Percentiles rank a stretch among this genome's conserved stretches.
Conservation (phyloP, 495 filamentous ascomycete genomes). For the Penicillium tannophilum region DNA sequence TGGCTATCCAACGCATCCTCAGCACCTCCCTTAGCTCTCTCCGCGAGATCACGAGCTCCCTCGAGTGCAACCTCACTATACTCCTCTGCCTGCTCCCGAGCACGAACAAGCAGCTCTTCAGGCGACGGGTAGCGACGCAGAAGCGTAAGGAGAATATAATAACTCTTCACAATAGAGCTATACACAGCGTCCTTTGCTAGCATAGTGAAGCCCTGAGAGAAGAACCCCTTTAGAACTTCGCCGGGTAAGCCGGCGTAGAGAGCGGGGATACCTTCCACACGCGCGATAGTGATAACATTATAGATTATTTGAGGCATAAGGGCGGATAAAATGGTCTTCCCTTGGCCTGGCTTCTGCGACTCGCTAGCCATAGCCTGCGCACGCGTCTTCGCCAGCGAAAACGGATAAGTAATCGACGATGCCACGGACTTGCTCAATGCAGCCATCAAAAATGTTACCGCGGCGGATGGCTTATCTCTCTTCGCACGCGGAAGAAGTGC, state of each 20-base stretch:
- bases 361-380: constrained; percentile 56
- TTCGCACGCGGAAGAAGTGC: constrained; percentile 51
- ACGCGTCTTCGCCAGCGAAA: constrained; percentile 79
- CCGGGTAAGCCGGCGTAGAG: constrained; percentile 78
- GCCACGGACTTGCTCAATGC: constrained; percentile 81
- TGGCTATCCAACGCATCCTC: constrained; percentile 31
- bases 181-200: constrained; percentile 83
- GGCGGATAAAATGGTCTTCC: constrained; percentile 10
- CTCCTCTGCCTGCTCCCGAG: constrained; percentile 47
- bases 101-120: constrained; percentile 44
- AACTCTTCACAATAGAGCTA: constrained; percentile 67
- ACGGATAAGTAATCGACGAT: constrained; percentile 80
- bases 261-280: constrained; percentile 64
- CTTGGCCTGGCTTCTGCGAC: neutral
- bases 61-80: constrained; percentile 47
- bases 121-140: constrained; percentile 46
- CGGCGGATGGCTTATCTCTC: constrained; percentile 55
- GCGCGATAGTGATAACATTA: constrained; percentile 63
- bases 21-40: constrained; percentile 32
- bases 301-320: constrained; percentile 59
- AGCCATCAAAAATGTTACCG: constrained; percentile 70
- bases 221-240: constrained; percentile 82
- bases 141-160: constrained; percentile 52
- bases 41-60: constrained; percentile 42
- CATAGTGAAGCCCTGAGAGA: constrained; percentile 90